A percentile compares a stretch with the other conserved stretches of the same genome.
Evolutionary conservation across 2,329 filamentous ascomycete species (phyloP).

Genomic region (Xylaria hypoxylon): DNA sequence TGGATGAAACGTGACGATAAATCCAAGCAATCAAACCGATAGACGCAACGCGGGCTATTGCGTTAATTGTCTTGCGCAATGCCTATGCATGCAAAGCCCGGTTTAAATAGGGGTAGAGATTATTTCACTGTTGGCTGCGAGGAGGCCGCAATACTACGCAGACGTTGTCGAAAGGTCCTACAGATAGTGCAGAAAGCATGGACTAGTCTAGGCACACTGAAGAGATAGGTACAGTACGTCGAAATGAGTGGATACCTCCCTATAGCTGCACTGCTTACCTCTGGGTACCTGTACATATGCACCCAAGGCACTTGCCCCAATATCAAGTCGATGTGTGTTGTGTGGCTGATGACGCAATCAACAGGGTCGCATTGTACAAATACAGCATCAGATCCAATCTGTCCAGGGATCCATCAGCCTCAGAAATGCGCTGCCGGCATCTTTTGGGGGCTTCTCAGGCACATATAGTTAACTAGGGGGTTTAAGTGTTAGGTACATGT

Average conservation of each 20-base stretch:
- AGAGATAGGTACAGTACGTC: no score
- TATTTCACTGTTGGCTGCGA: background rate
- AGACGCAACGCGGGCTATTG: no score
- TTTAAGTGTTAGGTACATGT: background rate
- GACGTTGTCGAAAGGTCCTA: background rate
- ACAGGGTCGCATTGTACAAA: slow-evolving; percentile 8
- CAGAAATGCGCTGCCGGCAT: background rate
- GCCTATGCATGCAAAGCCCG: background rate
- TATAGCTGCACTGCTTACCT: no score
- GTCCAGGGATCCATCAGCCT: slow-evolving; percentile 30
- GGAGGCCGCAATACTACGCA: background rate
- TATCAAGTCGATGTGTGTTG: slow-evolving; percentile 1
- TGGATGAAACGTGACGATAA: background rate
- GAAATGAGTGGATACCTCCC: background rate
- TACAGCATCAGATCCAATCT: slow-evolving; percentile 8
- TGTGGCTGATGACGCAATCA: slow-evolving; percentile 45
- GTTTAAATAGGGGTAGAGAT: background rate
- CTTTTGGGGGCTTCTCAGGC: background rate
- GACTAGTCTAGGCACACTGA: no score
- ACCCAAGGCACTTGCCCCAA: background rate
- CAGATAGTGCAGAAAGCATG: background rate
- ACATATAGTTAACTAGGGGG: background rate
- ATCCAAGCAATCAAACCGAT: no score
- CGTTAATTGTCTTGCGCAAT: no score
- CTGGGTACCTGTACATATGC: no score